Evolutionary conservation across 495 filamentous ascomycete species (phyloP).

Genomic region (Choiromyces venosus): DNA sequence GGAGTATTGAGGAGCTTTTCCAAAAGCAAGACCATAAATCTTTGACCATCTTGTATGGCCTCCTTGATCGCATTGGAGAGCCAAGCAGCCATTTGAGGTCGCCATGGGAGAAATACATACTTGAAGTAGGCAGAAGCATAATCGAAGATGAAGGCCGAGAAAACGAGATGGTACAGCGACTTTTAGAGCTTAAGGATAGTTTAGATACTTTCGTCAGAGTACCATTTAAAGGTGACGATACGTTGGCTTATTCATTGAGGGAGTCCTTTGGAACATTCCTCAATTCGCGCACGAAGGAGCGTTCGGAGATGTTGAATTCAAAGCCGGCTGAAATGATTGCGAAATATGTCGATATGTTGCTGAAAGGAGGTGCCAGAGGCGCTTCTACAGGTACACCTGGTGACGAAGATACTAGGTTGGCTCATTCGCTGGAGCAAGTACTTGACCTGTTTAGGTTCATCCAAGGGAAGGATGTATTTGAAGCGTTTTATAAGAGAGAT

Average conservation of each 20-base stretch:
- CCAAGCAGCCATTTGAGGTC: constrained; percentile 60
- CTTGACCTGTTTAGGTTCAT: constrained; percentile 95
- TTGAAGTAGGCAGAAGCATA: constrained; percentile 66
- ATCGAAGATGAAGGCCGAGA: constrained; percentile 71
- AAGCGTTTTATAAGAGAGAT: constrained; percentile 98
- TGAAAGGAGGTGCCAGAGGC: constrained; percentile 78
- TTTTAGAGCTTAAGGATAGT: constrained; percentile 74
- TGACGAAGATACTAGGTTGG: constrained; percentile 85
- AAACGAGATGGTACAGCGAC: constrained; percentile 77
- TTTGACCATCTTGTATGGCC: constrained; percentile 67
- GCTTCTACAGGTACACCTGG: constrained; percentile 47
- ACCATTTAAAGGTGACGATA: constrained; percentile 68
- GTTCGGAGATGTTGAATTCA: constrained; percentile 72
- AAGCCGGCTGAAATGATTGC: constrained; percentile 98
- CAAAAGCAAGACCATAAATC: constrained; percentile 59
- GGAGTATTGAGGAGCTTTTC: constrained; percentile 63
- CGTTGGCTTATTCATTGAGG: constrained; percentile 66
- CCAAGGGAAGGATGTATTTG: constrained; percentile 94
- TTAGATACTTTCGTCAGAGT: constrained; percentile 67
- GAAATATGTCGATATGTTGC: constrained; percentile 86
- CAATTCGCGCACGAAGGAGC: constrained; percentile 67
- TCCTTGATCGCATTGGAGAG: constrained; percentile 59
- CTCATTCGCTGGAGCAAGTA: constrained; percentile 81
- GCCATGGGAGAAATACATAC: constrained; percentile 74
- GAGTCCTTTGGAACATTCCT: constrained; percentile 85